Evolutionary conservation across 2,329 filamentous ascomycete species (phyloP), one percentile per base, ranked within the genome.

Genomic region (Cordyceps cateniannulata): DNA sequence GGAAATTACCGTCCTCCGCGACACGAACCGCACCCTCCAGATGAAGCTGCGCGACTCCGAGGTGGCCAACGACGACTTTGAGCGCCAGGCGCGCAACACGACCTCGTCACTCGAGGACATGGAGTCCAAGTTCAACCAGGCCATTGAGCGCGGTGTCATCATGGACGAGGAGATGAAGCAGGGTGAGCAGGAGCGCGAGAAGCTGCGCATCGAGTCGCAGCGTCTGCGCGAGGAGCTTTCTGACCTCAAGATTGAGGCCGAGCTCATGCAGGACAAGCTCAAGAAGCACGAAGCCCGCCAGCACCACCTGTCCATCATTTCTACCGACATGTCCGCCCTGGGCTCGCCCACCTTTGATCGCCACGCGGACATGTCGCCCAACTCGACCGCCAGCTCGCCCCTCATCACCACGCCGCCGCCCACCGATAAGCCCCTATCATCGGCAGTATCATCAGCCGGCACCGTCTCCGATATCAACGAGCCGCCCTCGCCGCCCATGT

Each of bases 61-160:
- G 76, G 95, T 99, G 60, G 91, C 90, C 72, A 99, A 98, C 77
- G 95, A 99, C 79, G 95, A 99, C 75, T 97, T 93, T 72, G 95
- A 99, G 79, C 87, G 92, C 66, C 93, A 98, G 77, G 93, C 95
- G 66, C 87, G 95, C 68, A 95, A 97, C 75, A 97, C 93, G 29
- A 93, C 91, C 40, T 97, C 93, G 49, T 97, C 93, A 55, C 84
- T 98, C 64, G 95, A 99, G 76, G 95, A 99, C 71, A 81, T 99
- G 74, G 95, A 99, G 76, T 93, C 90, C 64, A 99, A 98, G 75
- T 97, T 95, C 75, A 98, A 97, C 72, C 85, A 96, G 61, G 86
- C 93, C 5, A 96, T 99, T 67, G 95, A 99, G 77, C 83, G 93
- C 59, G 87, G 84, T 10, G 95, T 99, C 27, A 85, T 99, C 82